Percentiles rank a stretch among this genome's conserved stretches.
These are phyloP conservation scores for Parastagonospora nodorum DNA, from an alignment of 2,329 filamentous ascomycete genomes.

Conservation along the genomic window DNA sequence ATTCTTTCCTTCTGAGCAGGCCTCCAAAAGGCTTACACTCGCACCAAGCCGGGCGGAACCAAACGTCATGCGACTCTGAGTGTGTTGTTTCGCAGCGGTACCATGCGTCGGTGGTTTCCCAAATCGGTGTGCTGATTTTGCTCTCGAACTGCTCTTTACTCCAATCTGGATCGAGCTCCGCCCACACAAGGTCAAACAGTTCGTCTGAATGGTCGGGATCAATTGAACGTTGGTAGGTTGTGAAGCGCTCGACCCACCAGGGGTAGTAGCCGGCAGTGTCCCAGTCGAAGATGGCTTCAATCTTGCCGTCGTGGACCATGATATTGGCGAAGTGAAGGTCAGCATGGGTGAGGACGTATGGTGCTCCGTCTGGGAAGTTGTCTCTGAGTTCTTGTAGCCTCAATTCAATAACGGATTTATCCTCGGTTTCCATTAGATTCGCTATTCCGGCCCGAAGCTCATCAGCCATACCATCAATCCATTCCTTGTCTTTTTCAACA, in stretches of 20 bases:
- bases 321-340: constrained; percentile 17
- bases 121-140: not conserved
- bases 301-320: constrained; percentile 12
- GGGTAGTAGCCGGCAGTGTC: constrained; percentile 15
- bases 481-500: constrained; percentile 11
- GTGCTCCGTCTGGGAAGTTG: constrained; percentile 4
- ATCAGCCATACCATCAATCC: constrained; percentile 9
- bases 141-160: not conserved
- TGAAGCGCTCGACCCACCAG: constrained; percentile 10
- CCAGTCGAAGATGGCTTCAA: constrained; percentile 20
- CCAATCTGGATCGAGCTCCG: not conserved
- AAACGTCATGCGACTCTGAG: not conserved
- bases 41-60: constrained; percentile 7
- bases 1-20: not conserved
- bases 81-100: not conserved
- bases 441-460: constrained; percentile 8
- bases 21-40: constrained; percentile 9
- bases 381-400: constrained; percentile 6
- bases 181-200: constrained; percentile 1
- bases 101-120: not conserved
- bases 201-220: not conserved
- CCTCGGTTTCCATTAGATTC: not conserved
- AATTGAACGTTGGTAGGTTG: not conserved
- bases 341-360: constrained; percentile 15
- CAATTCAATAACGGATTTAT: constrained; percentile 3